Percentiles rank a stretch among this genome's conserved stretches.
Conservation (phyloP, 2,329 filamentous ascomycete species). For the Monilinia polystroma region DNA sequence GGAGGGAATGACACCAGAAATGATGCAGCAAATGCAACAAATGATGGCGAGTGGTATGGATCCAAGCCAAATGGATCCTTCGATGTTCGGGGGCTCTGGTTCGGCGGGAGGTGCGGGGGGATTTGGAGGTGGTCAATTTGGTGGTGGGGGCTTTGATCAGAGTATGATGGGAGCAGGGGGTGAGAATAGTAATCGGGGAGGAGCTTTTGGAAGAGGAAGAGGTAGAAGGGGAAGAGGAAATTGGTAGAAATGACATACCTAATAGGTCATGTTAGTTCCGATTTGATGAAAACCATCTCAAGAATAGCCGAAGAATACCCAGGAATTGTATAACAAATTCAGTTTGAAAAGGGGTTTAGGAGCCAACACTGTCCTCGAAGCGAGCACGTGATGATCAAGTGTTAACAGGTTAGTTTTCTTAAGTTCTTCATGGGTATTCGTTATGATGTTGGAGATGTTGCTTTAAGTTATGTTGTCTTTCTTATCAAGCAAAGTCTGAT, state of each 20-base stretch:
- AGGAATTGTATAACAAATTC: constrained; percentile 7
- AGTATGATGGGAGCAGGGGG: constrained; percentile 31
- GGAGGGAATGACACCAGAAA: constrained; percentile 64
- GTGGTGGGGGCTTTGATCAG: constrained; percentile 39
- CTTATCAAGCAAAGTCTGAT: too few species aligned
- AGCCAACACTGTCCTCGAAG: constrained; percentile 3
- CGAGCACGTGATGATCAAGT: constrained; percentile 10
- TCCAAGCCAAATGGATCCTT: constrained; percentile 64
- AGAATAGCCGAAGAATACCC: constrained; percentile 15
- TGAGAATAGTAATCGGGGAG: constrained; percentile 37
- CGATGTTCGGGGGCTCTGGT: constrained; percentile 60
- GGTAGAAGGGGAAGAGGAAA: constrained; percentile 37
- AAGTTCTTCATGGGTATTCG: background rate
- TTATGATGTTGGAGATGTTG: background rate
- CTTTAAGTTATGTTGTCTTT: background rate
- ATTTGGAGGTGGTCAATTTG: constrained; percentile 44
- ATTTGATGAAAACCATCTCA: constrained; percentile 1
- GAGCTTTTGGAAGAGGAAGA: constrained; percentile 39
- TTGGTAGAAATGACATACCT: constrained; percentile 26
- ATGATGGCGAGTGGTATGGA: constrained; percentile 67
- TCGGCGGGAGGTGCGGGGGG: constrained; percentile 44
- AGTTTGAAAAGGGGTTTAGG: constrained; percentile 13
- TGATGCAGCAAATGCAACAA: constrained; percentile 69
- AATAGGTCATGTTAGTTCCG: constrained; percentile 5
- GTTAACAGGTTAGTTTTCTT: background rate